phyloP scores from a whole-genome alignment of 805 yeast species.

The Yarrowia divulgata region DNA sequence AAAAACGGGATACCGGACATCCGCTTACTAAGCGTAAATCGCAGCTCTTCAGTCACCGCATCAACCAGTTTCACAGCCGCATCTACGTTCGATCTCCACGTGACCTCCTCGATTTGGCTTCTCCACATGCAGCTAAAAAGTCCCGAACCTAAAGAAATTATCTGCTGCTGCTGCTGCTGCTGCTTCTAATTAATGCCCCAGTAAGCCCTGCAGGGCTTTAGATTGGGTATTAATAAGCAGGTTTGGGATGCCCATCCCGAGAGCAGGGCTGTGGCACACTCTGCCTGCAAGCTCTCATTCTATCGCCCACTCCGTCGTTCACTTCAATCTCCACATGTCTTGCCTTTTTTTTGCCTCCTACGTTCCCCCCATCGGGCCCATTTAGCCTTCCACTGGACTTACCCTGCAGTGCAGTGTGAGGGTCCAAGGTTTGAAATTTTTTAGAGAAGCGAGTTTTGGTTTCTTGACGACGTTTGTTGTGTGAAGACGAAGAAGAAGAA shows the following conservation, averaged over 20 bases:
- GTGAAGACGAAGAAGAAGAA: constrained; percentile 35
- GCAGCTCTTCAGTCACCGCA: too few species aligned
- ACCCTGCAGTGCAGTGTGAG: constrained; percentile 6
- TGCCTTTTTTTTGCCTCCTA: neutral
- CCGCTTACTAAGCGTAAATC: too few species aligned
- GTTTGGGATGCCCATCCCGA: too few species aligned
- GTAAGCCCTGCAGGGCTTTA: neutral
- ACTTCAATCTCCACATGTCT: neutral
- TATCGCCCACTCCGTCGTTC: too few species aligned
- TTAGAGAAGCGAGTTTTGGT: constrained; percentile 9
- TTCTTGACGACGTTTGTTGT: constrained; percentile 39
- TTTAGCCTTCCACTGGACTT: constrained; percentile 13
- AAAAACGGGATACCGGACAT: too few species aligned
- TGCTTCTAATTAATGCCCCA: neutral
- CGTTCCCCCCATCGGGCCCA: neutral
- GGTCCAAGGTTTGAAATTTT: constrained; percentile 24
- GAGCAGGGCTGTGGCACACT: too few species aligned
- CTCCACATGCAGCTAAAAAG: constrained; percentile 5
- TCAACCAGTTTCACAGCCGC: too few species aligned
- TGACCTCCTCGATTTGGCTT: neutral
- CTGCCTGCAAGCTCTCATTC: too few species aligned
- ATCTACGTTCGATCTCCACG: too few species aligned
- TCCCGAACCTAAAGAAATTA: neutral
- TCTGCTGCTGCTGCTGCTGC: too few species aligned
- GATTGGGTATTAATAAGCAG: constrained; percentile 1